These are phyloP conservation scores for Pestalotiopsis sp. DNA, from an alignment of 2,329 filamentous ascomycete species.

Conservation along the genomic window DNA sequence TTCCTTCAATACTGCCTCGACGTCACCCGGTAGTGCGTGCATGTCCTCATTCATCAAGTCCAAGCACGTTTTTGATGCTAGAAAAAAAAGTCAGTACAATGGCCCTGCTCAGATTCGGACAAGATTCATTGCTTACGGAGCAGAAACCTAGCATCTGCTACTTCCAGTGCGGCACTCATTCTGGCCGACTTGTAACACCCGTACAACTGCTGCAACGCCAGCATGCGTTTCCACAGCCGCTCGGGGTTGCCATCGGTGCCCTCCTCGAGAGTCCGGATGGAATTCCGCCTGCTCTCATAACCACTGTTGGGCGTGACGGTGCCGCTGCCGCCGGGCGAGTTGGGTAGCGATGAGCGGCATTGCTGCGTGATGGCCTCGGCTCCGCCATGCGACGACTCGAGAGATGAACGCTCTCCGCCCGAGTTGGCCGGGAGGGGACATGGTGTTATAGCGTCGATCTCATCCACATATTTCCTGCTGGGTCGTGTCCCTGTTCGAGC, in stretches of 20 bases:
- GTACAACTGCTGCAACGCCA: conserved; percentile 47
- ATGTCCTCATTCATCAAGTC: conserved; percentile 35
- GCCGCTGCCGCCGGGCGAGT: background rate
- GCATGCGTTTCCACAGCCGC: conserved; percentile 50
- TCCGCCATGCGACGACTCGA: background rate
- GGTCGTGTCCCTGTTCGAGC: background rate
- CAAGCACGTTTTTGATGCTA: conserved; percentile 33
- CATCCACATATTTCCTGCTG: conserved; percentile 19
- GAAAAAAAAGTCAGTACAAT: conserved; percentile 9
- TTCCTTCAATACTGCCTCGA: conserved; percentile 18
- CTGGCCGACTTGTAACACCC: conserved; percentile 52
- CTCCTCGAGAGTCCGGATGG: conserved; percentile 31
- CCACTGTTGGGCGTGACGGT: background rate
- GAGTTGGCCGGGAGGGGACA: conserved; percentile 21
- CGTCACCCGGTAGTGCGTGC: conserved; percentile 27
- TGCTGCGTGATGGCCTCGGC: background rate
- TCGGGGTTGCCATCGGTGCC: conserved; percentile 40
- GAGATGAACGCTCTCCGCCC: conserved; percentile 11
- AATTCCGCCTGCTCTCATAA: conserved; percentile 19
- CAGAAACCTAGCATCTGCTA: conserved; percentile 39
- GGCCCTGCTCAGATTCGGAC: background rate
- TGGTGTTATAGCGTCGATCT: conserved; percentile 35
- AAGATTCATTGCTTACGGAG: conserved; percentile 42
- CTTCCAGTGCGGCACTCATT: conserved; percentile 47
- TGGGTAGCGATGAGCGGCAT: conserved; percentile 5